phyloP scores from a whole-genome alignment of 2,329 filamentous ascomycete genomes.

The Trichophyton equinum region DNA sequence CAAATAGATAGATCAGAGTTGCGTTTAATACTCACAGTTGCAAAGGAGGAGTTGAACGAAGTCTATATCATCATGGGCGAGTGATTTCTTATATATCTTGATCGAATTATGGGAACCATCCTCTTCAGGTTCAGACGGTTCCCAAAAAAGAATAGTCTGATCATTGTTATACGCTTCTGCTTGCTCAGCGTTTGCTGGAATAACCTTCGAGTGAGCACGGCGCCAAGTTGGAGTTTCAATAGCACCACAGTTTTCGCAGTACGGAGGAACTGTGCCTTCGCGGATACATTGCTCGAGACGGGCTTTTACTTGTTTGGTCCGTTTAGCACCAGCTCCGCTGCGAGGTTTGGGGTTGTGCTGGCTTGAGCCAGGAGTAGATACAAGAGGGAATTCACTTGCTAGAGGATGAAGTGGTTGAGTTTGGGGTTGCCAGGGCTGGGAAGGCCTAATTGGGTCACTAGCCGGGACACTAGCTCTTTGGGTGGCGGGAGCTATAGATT shows the following conservation, averaged over 20 bases:
- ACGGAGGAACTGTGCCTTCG: slow-evolving; percentile 75
- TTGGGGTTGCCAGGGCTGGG: slow-evolving; percentile 24
- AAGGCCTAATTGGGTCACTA: slow-evolving; percentile 16
- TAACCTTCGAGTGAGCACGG: slow-evolving; percentile 72
- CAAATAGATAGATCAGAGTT: slow-evolving; percentile 6
- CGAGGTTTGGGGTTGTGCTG: slow-evolving; percentile 28
- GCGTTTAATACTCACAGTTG: slow-evolving; percentile 53
- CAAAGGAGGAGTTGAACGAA: slow-evolving; percentile 70
- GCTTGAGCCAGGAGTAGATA: slow-evolving; percentile 26
- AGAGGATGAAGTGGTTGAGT: slow-evolving; percentile 33
- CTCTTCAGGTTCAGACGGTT: slow-evolving; percentile 50
- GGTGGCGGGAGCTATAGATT: slow-evolving; percentile 25
- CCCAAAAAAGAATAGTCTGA: slow-evolving; percentile 61
- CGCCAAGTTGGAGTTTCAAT: slow-evolving; percentile 96
- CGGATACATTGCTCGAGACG: slow-evolving; percentile 48
- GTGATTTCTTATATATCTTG: slow-evolving; percentile 60
- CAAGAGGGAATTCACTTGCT: slow-evolving; percentile 33
- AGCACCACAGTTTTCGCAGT: slow-evolving; percentile 82
- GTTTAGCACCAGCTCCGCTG: slow-evolving; percentile 47
- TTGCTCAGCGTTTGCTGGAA: slow-evolving; percentile 55
- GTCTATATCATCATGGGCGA: slow-evolving; percentile 53
- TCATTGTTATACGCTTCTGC: slow-evolving; percentile 52
- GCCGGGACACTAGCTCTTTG: background rate
- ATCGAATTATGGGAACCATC: slow-evolving; percentile 54
- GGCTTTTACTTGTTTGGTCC: slow-evolving; percentile 51